Evolutionary conservation across 2,329 filamentous ascomycete species (phyloP).

Genomic region (Onygena corvina): DNA sequence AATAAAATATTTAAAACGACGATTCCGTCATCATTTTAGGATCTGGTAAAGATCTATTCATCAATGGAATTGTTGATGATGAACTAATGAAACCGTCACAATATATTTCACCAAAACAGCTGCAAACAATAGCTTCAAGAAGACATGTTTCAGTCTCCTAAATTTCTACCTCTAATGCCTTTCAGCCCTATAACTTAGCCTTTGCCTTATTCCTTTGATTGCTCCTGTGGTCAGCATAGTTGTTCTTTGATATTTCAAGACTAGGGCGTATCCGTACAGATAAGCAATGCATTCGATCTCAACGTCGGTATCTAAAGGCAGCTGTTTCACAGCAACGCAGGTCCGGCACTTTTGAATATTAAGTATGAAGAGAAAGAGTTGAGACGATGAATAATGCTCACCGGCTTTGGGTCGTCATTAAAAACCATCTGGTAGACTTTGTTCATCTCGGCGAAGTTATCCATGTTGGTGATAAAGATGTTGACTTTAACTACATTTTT

Average conservation of each 20-base stretch:
- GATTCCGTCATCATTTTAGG: too few relatives aligned
- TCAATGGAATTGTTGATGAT: too few relatives aligned
- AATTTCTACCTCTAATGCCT: neutral
- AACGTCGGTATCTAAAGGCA: slow-evolving; percentile 12
- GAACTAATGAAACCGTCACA: too few relatives aligned
- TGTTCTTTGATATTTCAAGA: neutral
- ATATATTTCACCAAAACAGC: too few relatives aligned
- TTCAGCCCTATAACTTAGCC: neutral
- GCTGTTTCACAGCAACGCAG: slow-evolving; percentile 13
- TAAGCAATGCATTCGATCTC: slow-evolving; percentile 12
- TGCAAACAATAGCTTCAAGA: too few relatives aligned
- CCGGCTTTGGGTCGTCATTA: slow-evolving; percentile 11
- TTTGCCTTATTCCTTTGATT: neutral
- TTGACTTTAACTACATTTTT: slow-evolving; percentile 56
- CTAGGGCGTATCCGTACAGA: neutral
- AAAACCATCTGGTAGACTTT: slow-evolving; percentile 61
- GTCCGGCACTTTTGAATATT: slow-evolving; percentile 1
- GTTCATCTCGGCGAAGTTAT: slow-evolving; percentile 66
- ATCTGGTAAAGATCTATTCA: too few relatives aligned
- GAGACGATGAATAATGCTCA: neutral
- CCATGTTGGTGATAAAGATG: slow-evolving; percentile 54
- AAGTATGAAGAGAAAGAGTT: neutral
- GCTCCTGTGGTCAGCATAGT: neutral
- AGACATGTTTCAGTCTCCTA: too few relatives aligned
- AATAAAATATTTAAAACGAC: too few relatives aligned